A percentile compares a stretch with the other conserved stretches of the same genome.
Conservation (phyloP, 1,284 basidiomycete genomes). For the Ganoderma multipileum region DNA sequence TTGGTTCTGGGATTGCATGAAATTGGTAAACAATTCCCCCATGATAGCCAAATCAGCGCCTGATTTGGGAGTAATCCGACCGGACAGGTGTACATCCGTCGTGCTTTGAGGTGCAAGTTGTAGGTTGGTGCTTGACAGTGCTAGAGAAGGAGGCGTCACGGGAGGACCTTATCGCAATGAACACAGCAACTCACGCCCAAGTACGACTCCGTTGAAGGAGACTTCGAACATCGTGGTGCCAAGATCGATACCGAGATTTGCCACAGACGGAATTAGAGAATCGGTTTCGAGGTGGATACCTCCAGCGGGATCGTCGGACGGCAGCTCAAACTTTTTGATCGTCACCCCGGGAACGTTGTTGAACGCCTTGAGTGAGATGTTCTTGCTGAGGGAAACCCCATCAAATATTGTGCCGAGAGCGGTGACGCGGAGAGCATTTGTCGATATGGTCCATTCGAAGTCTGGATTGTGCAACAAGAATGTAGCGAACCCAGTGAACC, state of each 20-base stretch:
- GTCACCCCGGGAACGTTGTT: constrained; percentile 72
- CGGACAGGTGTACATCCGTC: constrained; percentile 61
- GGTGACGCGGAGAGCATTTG: constrained; percentile 63
- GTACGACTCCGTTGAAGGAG: constrained; percentile 61
- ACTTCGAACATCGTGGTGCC: constrained; percentile 73
- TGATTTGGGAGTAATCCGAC: constrained; percentile 68
- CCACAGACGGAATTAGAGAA: constrained; percentile 69
- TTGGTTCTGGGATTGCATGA: constrained; percentile 68
- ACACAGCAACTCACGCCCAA: constrained; percentile 52
- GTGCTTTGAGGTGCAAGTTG: constrained; percentile 58
- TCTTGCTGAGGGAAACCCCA: constrained; percentile 69
- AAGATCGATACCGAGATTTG: constrained; percentile 78
- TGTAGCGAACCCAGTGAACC: constrained; percentile 72
- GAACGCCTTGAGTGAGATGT: constrained; percentile 74
- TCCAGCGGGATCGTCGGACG: constrained; percentile 68
- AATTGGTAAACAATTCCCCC: constrained; percentile 72
- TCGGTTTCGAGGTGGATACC: constrained; percentile 77
- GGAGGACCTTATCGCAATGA: not conserved
- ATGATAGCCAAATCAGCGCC: constrained; percentile 60
- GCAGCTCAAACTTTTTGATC: constrained; percentile 74
- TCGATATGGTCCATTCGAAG: constrained; percentile 79
- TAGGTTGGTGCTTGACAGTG: constrained; percentile 57
- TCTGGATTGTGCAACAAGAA: constrained; percentile 69
- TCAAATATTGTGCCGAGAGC: constrained; percentile 78
- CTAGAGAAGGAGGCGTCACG: constrained; percentile 37